These are phyloP conservation scores for Wickerhamiella azyma DNA, from an alignment of 805 yeast species.

Conservation along the genomic window DNA sequence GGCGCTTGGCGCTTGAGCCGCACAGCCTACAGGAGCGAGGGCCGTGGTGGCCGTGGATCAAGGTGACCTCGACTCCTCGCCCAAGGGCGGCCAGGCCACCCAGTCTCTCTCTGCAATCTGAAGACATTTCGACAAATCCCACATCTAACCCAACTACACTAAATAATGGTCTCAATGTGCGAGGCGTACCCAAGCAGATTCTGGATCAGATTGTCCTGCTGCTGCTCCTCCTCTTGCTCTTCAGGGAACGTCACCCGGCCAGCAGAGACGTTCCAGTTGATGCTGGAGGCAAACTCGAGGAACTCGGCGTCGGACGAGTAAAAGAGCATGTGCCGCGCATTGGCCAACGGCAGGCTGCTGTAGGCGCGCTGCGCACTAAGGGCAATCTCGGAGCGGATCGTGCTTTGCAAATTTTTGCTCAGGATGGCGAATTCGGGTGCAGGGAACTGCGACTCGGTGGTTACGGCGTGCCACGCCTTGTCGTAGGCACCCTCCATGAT, in stretches of 20 bases:
- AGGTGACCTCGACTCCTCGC: no score
- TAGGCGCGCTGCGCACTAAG: slow-evolving; percentile 71
- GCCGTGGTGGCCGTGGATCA: no score
- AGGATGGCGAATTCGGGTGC: slow-evolving; percentile 69
- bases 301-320: slow-evolving; percentile 44
- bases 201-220: slow-evolving; percentile 36
- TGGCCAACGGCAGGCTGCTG: slow-evolving; percentile 58
- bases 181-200: slow-evolving; percentile 77
- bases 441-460: slow-evolving; percentile 35
- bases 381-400: slow-evolving; percentile 79
- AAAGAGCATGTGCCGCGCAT: slow-evolving; percentile 70
- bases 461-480: slow-evolving; percentile 69
- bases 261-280: slow-evolving; percentile 47
- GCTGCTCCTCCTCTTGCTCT: slow-evolving; percentile 29
- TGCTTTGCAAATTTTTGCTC: slow-evolving; percentile 57
- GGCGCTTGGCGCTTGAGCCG: not conserved
- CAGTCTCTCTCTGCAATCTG: no score
- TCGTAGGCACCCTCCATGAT: slow-evolving; percentile 94
- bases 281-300: slow-evolving; percentile 36
- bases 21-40: no score
- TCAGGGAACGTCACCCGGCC: slow-evolving; percentile 28
- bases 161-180: slow-evolving; percentile 84
- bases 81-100: no score
- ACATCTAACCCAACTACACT: slow-evolving; percentile 12
- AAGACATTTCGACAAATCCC: no score